Percentiles rank a stretch among this genome's conserved stretches.
Evolutionary conservation across 352 stramenopile genomes (phyloP).

Genomic region (Pythium utonaiense): DNA sequence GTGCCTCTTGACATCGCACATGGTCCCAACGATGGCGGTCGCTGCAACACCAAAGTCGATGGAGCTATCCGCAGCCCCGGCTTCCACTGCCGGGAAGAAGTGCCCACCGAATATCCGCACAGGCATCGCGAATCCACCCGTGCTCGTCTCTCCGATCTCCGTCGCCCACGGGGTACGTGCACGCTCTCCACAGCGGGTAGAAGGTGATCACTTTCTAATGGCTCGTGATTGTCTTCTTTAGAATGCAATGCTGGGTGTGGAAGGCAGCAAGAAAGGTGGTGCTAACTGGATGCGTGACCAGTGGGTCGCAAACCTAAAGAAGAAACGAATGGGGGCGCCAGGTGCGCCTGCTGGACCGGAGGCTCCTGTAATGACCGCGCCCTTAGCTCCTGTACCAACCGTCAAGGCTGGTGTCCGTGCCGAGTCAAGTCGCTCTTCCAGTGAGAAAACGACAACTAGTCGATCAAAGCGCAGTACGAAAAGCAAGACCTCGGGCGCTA

Average conservation of each 20-base stretch:
- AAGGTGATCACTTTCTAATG: neutral
- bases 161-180: slow-evolving; percentile 28
- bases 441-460: slow-evolving; percentile 7
- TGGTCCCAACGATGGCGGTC: slow-evolving; percentile 8
- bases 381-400: slow-evolving; percentile 3
- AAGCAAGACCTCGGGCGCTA: slow-evolving; percentile 9
- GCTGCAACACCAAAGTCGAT: neutral
- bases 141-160: slow-evolving; percentile 35
- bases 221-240: slow-evolving; percentile 5
- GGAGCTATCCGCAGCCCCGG: neutral
- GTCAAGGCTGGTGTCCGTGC: slow-evolving; percentile 20
- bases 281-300: slow-evolving; percentile 75
- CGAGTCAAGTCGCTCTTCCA: slow-evolving; percentile 1
- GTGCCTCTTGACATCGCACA: neutral
- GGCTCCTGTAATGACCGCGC: neutral
- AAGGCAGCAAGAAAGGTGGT: slow-evolving; percentile 28
- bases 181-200: too few relatives aligned
- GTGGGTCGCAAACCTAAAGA: slow-evolving; percentile 84
- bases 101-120: slow-evolving; percentile 28
- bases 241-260: slow-evolving; percentile 37
- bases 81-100: slow-evolving; percentile 20
- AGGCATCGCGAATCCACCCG: slow-evolving; percentile 17
- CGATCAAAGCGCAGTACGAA: slow-evolving; percentile 14
- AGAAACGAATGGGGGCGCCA: slow-evolving; percentile 45
- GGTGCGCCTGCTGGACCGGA: neutral